Evolutionary conservation across 345 rosid species (phyloP).

Genomic region (Orychophragmus violaceus): DNA sequence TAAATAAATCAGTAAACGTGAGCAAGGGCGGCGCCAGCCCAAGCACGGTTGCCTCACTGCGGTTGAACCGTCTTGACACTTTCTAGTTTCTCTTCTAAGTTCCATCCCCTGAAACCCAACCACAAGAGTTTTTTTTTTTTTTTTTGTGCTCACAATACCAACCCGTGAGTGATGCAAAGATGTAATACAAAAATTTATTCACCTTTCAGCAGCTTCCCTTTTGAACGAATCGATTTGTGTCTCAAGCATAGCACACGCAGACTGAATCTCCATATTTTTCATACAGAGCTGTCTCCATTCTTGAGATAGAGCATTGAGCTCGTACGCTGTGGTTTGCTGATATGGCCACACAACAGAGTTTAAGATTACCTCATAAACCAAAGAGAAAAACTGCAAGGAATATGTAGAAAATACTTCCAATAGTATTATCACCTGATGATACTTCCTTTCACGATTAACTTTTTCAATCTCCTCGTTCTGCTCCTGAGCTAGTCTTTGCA

Average conservation of each 20-base stretch:
- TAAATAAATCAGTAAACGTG: neutral
- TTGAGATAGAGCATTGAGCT: conserved; percentile 74
- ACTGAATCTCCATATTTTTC: conserved; percentile 81
- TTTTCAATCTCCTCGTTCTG: conserved; percentile 78
- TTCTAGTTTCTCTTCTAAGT: conserved; percentile 56
- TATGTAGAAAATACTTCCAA: neutral
- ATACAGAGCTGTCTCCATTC: conserved; percentile 91
- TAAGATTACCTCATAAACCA: neutral
- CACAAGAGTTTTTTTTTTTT: conserved; percentile 6
- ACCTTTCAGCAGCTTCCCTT: conserved; percentile 80
- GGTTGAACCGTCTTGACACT: conserved; percentile 27
- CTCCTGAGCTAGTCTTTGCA: conserved; percentile 72
- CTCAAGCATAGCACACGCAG: conserved; percentile 64
- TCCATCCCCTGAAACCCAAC: conserved; percentile 60
- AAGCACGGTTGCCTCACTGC: conserved; percentile 20
- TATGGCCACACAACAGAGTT: conserved; percentile 7
- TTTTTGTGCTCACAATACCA: neutral
- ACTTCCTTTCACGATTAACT: conserved; percentile 92
- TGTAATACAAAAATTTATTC: conserved; percentile 3
- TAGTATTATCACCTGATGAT: conserved; percentile 66
- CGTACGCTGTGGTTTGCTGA: conserved; percentile 88
- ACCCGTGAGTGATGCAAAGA: conserved; percentile 18
- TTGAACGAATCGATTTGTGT: conserved; percentile 50
- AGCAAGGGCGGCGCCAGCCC: neutral
- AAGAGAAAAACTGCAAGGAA: neutral